Evolutionary conservation across 2,329 filamentous ascomycete genomes (phyloP).

Genomic region (Talaromyces sp.): DNA sequence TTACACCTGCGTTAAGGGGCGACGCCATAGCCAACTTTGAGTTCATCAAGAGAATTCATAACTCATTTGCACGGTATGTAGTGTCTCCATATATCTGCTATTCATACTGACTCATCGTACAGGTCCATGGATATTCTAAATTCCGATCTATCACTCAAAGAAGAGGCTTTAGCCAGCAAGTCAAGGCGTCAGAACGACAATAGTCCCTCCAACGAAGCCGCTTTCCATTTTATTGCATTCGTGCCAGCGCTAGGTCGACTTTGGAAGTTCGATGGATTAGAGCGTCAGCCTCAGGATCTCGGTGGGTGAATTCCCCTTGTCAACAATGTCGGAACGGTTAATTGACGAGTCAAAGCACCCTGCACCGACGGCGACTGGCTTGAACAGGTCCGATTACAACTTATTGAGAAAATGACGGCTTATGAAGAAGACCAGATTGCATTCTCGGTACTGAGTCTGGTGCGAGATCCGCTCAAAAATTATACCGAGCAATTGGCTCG

Average conservation of each 20-base stretch:
- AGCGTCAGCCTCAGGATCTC: slow-evolving; percentile 66
- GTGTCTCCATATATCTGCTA: neutral
- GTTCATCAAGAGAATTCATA: slow-evolving; percentile 79
- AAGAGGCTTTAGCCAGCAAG: slow-evolving; percentile 43
- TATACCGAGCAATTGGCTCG: slow-evolving; percentile 46
- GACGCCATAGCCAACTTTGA: slow-evolving; percentile 70
- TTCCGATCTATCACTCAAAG: slow-evolving; percentile 63
- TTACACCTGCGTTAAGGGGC: slow-evolving; percentile 73
- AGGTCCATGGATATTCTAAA: slow-evolving; percentile 74
- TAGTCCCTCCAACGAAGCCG: slow-evolving; percentile 56
- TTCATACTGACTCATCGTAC: slow-evolving; percentile 9
- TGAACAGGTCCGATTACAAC: slow-evolving; percentile 60
- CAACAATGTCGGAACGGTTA: neutral
- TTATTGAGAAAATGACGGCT: slow-evolving; percentile 66
- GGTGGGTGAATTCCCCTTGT: slow-evolving; percentile 39
- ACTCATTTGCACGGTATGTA: slow-evolving; percentile 74
- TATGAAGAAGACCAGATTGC: slow-evolving; percentile 65
- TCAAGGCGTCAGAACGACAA: slow-evolving; percentile 40
- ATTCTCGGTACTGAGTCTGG: slow-evolving; percentile 77
- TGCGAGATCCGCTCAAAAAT: slow-evolving; percentile 60
- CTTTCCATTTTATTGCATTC: slow-evolving; percentile 87
- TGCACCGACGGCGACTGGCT: slow-evolving; percentile 64
- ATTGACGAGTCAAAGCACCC: slow-evolving; percentile 32
- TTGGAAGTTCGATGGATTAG: slow-evolving; percentile 87
- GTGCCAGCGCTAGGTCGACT: slow-evolving; percentile 71